Evolutionary conservation across 1,284 basidiomycete genomes (phyloP).

Genomic region (Trichosporon ovoides): DNA sequence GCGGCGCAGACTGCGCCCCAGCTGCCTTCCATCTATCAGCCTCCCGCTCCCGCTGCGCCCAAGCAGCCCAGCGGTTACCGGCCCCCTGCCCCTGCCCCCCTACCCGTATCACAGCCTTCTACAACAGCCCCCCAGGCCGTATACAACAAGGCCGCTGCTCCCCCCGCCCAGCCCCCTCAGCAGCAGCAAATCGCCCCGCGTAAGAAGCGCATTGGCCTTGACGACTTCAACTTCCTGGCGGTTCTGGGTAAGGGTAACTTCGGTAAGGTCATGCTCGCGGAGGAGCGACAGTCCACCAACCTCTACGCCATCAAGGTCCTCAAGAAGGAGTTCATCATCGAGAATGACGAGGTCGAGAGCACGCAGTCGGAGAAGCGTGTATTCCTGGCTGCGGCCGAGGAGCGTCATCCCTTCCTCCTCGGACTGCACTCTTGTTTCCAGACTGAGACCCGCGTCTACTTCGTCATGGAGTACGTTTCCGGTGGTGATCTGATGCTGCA

Average conservation of each 20-base stretch:
- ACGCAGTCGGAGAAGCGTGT: conserved; percentile 99
- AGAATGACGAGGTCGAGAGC: conserved; percentile 99
- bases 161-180: conserved; percentile 8
- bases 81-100: conserved; percentile 6
- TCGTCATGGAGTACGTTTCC: conserved; percentile 73
- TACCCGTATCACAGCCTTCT: not conserved
- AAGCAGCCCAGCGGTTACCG: conserved; percentile 45
- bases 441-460: conserved; percentile 92
- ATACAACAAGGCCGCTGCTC: not conserved
- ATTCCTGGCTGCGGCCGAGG: conserved; percentile 89
- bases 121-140: not conserved
- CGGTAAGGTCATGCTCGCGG: conserved; percentile 99
- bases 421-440: conserved; percentile 99
- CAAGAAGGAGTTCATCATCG: conserved; percentile 99
- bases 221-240: conserved; percentile 99
- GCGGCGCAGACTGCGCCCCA: conserved; percentile 10
- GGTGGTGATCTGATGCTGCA: conserved; percentile 77
- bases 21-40: conserved; percentile 21
- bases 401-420: conserved; percentile 95
- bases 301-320: conserved; percentile 99
- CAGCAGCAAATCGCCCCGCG: conserved; percentile 25
- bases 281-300: conserved; percentile 85
- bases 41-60: not conserved
- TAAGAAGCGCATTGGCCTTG: conserved; percentile 85
- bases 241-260: conserved; percentile 99